These are phyloP conservation scores for Fraxinus nigra DNA, from an alignment of 305 asterid genomes.

Conservation along the genomic window DNA sequence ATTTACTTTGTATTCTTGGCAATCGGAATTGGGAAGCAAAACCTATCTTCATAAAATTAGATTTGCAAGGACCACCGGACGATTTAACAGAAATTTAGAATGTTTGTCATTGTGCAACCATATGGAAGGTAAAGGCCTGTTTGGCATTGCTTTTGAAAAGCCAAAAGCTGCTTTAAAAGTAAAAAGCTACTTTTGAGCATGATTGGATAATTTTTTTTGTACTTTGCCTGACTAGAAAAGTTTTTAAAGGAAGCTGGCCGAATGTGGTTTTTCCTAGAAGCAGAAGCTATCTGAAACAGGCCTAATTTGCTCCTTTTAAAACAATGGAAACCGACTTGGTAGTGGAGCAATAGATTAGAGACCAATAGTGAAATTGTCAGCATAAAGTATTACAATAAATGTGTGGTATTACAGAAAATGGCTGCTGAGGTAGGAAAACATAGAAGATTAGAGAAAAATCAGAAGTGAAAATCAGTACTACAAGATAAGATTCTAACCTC, in stretches of 20 bases:
- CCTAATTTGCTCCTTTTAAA: neutral
- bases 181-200: neutral
- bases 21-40: neutral
- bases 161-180: no score
- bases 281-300: neutral
- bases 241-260: neutral
- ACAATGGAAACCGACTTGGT: neutral
- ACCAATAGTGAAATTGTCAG: neutral
- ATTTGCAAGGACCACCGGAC: neutral
- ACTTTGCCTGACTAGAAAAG: no score
- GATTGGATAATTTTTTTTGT: neutral
- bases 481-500: constrained; percentile 43
- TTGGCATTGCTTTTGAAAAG: neutral
- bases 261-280: neutral
- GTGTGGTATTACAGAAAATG: neutral
- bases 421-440: neutral
- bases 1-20: neutral
- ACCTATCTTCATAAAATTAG: neutral
- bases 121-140: neutral
- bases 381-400: neutral
- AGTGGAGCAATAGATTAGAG: neutral
- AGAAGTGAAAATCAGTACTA: neutral
- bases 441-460: neutral
- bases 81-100: neutral
- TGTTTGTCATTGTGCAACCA: neutral